Percentiles rank a stretch among this genome's conserved stretches.
Evolutionary conservation across 768 basidiomycete genomes (phyloP).

Genomic region (Termitomyces sp.): DNA sequence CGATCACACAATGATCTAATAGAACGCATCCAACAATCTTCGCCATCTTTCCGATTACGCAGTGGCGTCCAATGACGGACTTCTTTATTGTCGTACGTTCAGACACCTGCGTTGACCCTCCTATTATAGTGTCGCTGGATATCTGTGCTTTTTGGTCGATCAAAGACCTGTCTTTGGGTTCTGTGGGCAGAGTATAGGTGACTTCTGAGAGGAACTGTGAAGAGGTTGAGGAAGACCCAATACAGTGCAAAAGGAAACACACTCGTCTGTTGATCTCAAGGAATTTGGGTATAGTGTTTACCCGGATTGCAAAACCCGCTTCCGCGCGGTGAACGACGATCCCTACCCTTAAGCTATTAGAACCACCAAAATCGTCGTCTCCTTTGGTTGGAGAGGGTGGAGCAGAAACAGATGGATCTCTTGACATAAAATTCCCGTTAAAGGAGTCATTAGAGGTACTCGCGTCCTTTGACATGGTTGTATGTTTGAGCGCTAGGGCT

Average conservation of each 20-base stretch:
- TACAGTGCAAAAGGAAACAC: slow-evolving; percentile 21
- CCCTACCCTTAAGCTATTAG: slow-evolving; percentile 61
- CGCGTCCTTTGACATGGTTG: slow-evolving; percentile 40
- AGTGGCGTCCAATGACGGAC: slow-evolving; percentile 78
- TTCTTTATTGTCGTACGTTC: slow-evolving; percentile 82
- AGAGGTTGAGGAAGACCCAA: not conserved
- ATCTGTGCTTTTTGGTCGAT: slow-evolving; percentile 84
- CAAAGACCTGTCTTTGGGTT: slow-evolving; percentile 60
- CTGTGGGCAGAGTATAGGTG: slow-evolving; percentile 53
- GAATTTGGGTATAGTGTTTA: slow-evolving; percentile 76
- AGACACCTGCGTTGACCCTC: slow-evolving; percentile 77
- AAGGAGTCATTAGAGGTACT: slow-evolving; percentile 19
- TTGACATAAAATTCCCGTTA: slow-evolving; percentile 20
- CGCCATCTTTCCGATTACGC: slow-evolving; percentile 80
- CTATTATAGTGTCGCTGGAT: slow-evolving; percentile 79
- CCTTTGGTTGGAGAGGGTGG: slow-evolving; percentile 45
- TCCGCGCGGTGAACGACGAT: slow-evolving; percentile 55
- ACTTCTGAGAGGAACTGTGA: slow-evolving; percentile 51
- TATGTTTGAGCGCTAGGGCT: slow-evolving; percentile 55
- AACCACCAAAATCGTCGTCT: slow-evolving; percentile 32
- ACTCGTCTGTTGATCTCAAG: slow-evolving; percentile 82
- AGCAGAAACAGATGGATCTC: slow-evolving; percentile 35
- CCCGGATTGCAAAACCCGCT: slow-evolving; percentile 60
- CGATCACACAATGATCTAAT: slow-evolving; percentile 86
- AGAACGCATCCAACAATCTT: slow-evolving; percentile 81